Base-by-base conservation (phyloP, 495 filamentous ascomycete species). In the Lasiosphaeria miniovina region DNA sequence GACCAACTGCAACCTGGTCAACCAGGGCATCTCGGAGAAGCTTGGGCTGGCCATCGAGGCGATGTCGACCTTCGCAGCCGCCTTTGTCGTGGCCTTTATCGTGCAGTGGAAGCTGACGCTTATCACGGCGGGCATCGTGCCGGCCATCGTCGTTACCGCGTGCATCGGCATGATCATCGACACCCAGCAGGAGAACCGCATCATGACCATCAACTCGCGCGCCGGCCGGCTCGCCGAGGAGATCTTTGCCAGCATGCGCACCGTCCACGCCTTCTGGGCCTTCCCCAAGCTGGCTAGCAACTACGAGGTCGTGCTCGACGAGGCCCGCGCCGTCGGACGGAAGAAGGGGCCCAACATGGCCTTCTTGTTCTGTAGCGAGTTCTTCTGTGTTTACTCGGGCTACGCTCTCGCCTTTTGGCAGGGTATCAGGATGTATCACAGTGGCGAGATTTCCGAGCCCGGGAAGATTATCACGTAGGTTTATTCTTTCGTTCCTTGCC, bases 221-320 rank as follows among this genome's bases (percentile, higher is more conserved):
- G 81, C 84, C 1, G 78, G 79, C 0, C 75, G 78, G n/a, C 62
- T 87, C 6, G 84, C 84, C 6, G 82, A 77, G 60, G 84, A 85
- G 61, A 74, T 75, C 0, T 72, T 84, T 60, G 71, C 74, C 3
- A 77, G 76, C 41, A 75, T 84, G 11, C 71, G 82, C 17, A 86
- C 84, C 59, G 78, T 86, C n/a, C 74, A 80, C 43, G 86, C 85
- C 9, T 87, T 84, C 61, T 83, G 84, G 49, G 85, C 84, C 3
- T 79, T 85, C 61, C 65, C 70, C 33, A 77, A 77, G 49, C 64
- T 86, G 35, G 64, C 77, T 0, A 70, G 63, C 11, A 77, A 77
- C 24, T 86, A 86, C 63, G 60, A 67, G 0, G 67, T 65, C 0
- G 83, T 84, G 73, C 71, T 86, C 7, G 74, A 82, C 9, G 75